Evolutionary conservation across 2,329 filamentous ascomycete genomes (phyloP).

Genomic region (Scortechinia acanthostroma): DNA sequence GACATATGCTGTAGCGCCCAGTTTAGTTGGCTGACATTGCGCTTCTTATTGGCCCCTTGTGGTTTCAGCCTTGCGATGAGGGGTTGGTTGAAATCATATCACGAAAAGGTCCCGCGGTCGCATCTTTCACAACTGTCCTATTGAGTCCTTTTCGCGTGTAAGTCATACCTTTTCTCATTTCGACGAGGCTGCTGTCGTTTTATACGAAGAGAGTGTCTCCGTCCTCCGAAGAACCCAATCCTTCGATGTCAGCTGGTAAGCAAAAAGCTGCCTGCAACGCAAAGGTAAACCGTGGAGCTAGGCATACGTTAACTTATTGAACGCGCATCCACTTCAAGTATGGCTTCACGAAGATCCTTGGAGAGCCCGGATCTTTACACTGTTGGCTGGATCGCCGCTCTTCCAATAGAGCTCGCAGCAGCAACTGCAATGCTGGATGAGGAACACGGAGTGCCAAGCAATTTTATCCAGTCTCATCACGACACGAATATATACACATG

Average conservation of each 20-base stretch:
- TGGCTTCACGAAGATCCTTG: background rate
- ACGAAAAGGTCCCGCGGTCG: background rate
- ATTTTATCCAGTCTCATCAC: slow-evolving; percentile 4
- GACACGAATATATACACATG: slow-evolving; percentile 16
- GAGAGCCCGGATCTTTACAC: slow-evolving; percentile 7
- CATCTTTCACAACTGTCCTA: background rate
- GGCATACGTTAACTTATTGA: background rate
- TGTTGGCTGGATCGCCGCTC: slow-evolving; percentile 14
- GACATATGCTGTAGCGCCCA: too few relatives aligned
- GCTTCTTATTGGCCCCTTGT: too few relatives aligned
- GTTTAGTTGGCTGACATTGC: too few relatives aligned
- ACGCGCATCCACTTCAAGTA: background rate
- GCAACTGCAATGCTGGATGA: slow-evolving; percentile 14
- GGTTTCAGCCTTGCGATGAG: too few relatives aligned
- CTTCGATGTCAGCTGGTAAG: background rate
- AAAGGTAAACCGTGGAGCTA: background rate
- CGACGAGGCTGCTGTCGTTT: background rate
- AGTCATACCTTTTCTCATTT: background rate
- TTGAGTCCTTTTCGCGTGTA: background rate
- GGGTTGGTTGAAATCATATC: background rate
- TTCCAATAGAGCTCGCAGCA: slow-evolving; percentile 13
- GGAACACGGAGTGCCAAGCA: slow-evolving; percentile 5
- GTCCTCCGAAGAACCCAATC: too few relatives aligned
- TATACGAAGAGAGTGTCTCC: background rate
- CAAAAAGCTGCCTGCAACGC: background rate